Percentiles rank a stretch among this genome's conserved stretches.
phyloP scores from a whole-genome alignment of 2,329 filamentous ascomycete species.

The Diplocarpon mali region DNA sequence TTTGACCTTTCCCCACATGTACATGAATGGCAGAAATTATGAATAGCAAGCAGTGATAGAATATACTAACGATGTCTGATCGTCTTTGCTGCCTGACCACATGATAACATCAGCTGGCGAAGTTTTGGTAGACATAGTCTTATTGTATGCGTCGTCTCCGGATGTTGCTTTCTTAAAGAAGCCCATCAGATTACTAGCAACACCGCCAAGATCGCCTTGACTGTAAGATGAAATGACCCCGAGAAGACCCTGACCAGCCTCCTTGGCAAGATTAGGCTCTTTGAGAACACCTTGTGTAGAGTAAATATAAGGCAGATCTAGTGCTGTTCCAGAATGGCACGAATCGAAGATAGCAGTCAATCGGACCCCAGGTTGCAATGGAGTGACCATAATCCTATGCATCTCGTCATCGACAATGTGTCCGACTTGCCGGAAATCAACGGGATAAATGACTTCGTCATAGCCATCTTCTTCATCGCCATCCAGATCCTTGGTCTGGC shows the following conservation, averaged over 20 bases:
- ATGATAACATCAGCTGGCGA: constrained; percentile 92
- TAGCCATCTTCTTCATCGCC: constrained; percentile 75
- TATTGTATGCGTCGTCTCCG: constrained; percentile 68
- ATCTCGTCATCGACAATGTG: constrained; percentile 79
- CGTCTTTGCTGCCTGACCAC: constrained; percentile 95
- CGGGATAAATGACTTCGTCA: constrained; percentile 75
- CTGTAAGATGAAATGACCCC: constrained; percentile 51
- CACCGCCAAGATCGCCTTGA: constrained; percentile 72
- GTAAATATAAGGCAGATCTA: constrained; percentile 59
- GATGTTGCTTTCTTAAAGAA: constrained; percentile 80
- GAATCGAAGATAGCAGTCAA: constrained; percentile 60
- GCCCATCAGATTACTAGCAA: constrained; percentile 68
- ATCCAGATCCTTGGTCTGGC: constrained; percentile 69
- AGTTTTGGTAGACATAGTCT: constrained; percentile 79
- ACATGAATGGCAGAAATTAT: constrained; percentile 53
- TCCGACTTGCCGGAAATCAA: constrained; percentile 68
- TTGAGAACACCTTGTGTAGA: constrained; percentile 59
- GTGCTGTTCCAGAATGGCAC: constrained; percentile 55
- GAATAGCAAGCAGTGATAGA: constrained; percentile 35
- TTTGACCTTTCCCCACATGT: constrained; percentile 47
- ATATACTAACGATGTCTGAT: constrained; percentile 73
- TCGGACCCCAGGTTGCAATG: constrained; percentile 73
- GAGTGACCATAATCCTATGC: constrained; percentile 65
- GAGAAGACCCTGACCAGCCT: constrained; percentile 53
- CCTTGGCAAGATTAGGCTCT: constrained; percentile 56